Percentiles rank a stretch among this genome's conserved stretches.
Evolutionary conservation across 2,329 filamentous ascomycete species (phyloP).

Genomic region (Triangularia setosa): DNA sequence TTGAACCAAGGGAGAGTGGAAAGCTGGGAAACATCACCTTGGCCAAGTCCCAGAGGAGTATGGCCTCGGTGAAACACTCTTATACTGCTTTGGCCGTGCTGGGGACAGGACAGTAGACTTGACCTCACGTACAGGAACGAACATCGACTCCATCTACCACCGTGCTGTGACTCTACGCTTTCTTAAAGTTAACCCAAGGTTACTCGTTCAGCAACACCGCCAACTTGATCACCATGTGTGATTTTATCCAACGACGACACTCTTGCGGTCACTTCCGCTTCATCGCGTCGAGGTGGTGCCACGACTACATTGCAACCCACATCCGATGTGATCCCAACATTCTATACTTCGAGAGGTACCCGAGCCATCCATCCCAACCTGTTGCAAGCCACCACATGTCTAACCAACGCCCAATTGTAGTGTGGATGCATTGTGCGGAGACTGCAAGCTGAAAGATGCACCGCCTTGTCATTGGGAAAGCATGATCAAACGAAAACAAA

Average conservation of each 20-base stretch:
- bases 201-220: neutral
- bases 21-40: neutral
- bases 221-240: neutral
- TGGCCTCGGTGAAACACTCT: neutral
- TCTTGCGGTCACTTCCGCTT: constrained; percentile 1
- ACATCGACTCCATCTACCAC: neutral
- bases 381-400: neutral
- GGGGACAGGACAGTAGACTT: neutral
- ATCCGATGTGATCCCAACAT: neutral
- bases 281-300: constrained; percentile 1
- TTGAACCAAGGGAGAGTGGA: neutral
- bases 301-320: neutral
- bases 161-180: too few relatives aligned
- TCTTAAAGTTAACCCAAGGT: neutral
- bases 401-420: neutral
- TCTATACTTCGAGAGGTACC: constrained; percentile 1
- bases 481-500: constrained; percentile 5
- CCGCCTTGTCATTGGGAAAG: neutral
- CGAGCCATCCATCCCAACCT: neutral
- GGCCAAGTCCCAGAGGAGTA: neutral
- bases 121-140: neutral
- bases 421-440: neutral
- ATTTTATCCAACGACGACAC: constrained; percentile 1
- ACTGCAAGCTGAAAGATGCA: constrained; percentile 1
- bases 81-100: neutral